Base-by-base conservation (phyloP, 2,329 filamentous ascomycete genomes). In the Aureobasidium sp. region DNA sequence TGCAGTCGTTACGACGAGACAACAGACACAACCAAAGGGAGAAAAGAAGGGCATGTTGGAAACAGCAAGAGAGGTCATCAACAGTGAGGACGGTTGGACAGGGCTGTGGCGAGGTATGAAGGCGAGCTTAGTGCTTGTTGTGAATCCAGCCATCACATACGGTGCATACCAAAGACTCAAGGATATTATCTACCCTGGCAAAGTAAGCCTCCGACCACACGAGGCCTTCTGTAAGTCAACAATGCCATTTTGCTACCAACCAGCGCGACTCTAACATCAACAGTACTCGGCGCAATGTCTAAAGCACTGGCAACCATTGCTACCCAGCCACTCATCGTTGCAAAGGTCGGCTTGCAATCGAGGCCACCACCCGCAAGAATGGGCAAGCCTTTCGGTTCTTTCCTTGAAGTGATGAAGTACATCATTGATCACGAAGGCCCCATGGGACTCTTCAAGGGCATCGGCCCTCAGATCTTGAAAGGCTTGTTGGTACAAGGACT, bases 101-200 rank as follows among this genome's bases (percentile, higher is more conserved):
- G 94, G 94, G 15, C 82, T 99, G 47, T 99, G 94, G 94, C 87
- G 93, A 75, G 94, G 94, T 9, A 77, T 99, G 68, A 97, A 97
- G 78, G 94, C 94, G 61, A 97, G 92, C 74, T 82, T 99, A 72
- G 93, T 99, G 34, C 82, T 99, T 63, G 93, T 97, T 12, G 85
- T 97, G 65, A 99, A 99, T 74, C 94, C 94, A 12, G 90, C 92
- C 51, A 99, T 99, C 74, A 99, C 94, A 51, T 99, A 99, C 70
- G 94, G 94, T 59, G 92, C 92, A 60, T 99, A 97, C 72, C 92
- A 99, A 78, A 85, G 92, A 67, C 78, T 97, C 67, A 89, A 89
- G 76, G 87, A 88, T 39, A 69, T 84, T 10, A 69, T 97, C 29
- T 97, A 91, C 74, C 88, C 90, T 0, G 88, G 87, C 32, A 92